phyloP scores from a whole-genome alignment of 2,329 filamentous ascomycete genomes.

The Botrytis pseudocinerea region DNA sequence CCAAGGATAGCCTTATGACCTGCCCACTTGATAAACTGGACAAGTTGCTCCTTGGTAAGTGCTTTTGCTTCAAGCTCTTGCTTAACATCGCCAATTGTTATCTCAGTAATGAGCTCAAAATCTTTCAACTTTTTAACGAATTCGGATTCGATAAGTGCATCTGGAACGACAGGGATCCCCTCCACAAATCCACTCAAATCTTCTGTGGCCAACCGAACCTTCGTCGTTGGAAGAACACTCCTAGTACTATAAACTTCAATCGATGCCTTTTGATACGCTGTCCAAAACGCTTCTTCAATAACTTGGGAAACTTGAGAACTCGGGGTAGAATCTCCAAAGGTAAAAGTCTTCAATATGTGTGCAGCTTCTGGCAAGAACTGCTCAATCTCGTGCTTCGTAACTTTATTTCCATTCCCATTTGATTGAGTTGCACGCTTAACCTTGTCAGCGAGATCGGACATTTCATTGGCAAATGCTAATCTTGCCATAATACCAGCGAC shows the following conservation, averaged over 20 bases:
- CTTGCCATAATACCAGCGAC: slow-evolving; percentile 88
- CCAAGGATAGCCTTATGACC: slow-evolving; percentile 69
- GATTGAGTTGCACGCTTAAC: slow-evolving; percentile 50
- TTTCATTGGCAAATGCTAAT: slow-evolving; percentile 84
- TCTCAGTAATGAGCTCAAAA: slow-evolving; percentile 82
- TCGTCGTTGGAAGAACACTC: slow-evolving; percentile 80
- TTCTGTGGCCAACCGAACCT: slow-evolving; percentile 74
- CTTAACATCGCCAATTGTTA: slow-evolving; percentile 84
- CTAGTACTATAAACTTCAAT: slow-evolving; percentile 88
- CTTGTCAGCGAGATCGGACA: slow-evolving; percentile 70
- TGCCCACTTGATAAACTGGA: slow-evolving; percentile 83
- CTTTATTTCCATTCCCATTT: slow-evolving; percentile 48
- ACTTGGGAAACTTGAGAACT: slow-evolving; percentile 79
- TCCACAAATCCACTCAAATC: slow-evolving; percentile 73
- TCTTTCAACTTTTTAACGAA: slow-evolving; percentile 82
- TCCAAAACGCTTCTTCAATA: slow-evolving; percentile 97
- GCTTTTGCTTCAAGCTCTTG: slow-evolving; percentile 80
- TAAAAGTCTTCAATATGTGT: slow-evolving; percentile 84
- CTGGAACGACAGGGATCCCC: slow-evolving; percentile 82
- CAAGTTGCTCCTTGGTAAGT: slow-evolving; percentile 73
- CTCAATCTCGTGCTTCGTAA: slow-evolving; percentile 63
- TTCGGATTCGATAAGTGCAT: slow-evolving; percentile 68
- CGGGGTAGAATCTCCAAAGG: slow-evolving; percentile 86
- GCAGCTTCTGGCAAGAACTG: slow-evolving; percentile 75
- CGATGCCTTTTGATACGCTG: slow-evolving; percentile 74